These are phyloP conservation scores for Ophiorrhiza pumila DNA, from an alignment of 257 asterid species.

Conservation along the genomic window DNA sequence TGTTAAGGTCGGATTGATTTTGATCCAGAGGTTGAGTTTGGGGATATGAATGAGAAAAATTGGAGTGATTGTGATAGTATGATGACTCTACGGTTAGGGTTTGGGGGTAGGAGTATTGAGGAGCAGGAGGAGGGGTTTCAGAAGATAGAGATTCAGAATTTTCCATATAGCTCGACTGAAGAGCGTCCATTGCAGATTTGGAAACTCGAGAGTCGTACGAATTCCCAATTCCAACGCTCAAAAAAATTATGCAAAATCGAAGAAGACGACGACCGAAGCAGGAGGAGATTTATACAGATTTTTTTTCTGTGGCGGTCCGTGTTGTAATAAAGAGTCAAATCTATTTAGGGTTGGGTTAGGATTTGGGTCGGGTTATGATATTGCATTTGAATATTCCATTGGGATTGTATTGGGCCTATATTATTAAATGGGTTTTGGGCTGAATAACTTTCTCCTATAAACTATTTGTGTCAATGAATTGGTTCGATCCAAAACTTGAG, in stretches of 20 bases:
- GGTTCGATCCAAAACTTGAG: no score
- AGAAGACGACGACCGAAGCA: background rate
- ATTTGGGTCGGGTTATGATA: no score
- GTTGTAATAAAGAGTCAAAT: no score
- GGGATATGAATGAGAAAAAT: slow-evolving; percentile 14
- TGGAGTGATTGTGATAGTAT: slow-evolving; percentile 10
- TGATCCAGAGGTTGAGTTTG: slow-evolving; percentile 17
- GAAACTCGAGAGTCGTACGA: no score
- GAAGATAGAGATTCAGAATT: slow-evolving; percentile 40
- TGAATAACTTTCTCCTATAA: no score
- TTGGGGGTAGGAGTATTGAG: slow-evolving; percentile 36
- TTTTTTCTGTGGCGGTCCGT: no score
- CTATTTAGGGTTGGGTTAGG: slow-evolving; percentile 1
- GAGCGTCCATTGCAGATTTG: slow-evolving; percentile 49
- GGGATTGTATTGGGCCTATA: no score
- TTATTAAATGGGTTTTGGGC: no score
- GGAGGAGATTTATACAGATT: background rate
- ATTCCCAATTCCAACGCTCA: no score
- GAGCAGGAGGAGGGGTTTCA: slow-evolving; percentile 25
- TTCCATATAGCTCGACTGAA: slow-evolving; percentile 59
- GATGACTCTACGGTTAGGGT: slow-evolving; percentile 62
- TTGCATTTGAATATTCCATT: no score
- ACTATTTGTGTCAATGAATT: no score
- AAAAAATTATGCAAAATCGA: no score
- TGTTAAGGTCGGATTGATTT: background rate